These are phyloP conservation scores for Prunus armeniaca DNA, from an alignment of 306 rosid genomes.

Conservation along the genomic window DNA sequence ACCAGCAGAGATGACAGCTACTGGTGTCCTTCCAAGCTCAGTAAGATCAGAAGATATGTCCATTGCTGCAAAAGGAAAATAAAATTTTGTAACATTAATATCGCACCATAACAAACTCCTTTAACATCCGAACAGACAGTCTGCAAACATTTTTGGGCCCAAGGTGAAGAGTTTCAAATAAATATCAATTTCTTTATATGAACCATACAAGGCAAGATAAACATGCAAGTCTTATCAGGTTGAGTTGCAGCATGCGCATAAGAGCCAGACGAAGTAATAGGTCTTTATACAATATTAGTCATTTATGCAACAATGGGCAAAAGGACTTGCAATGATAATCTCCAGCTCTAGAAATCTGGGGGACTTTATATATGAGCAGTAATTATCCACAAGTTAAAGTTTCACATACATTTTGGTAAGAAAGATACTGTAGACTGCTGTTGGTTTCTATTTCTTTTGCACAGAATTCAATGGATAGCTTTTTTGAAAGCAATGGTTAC, in stretches of 20 bases:
- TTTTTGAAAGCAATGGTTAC: not conserved
- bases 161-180: not conserved
- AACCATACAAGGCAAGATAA: not conserved
- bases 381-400: no score
- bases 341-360: not conserved
- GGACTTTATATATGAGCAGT: no score
- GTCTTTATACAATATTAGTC: not conserved
- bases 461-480: not conserved
- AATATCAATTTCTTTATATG: not conserved
- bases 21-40: conserved; percentile 92
- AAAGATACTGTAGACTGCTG: not conserved
- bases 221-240: not conserved
- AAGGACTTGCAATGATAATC: not conserved
- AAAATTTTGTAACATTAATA: not conserved
- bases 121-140: not conserved
- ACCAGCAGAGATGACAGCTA: conserved; percentile 91
- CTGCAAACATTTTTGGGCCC: not conserved
- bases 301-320: not conserved
- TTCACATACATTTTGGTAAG: not conserved
- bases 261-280: not conserved
- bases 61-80: conserved; percentile 59
- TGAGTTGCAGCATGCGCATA: not conserved
- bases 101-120: not conserved
- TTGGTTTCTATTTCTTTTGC: not conserved
- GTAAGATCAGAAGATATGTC: conserved; percentile 95